Conservation (phyloP, 192 early-diverging fungal species). For the Mortierella claussenii region DNA sequence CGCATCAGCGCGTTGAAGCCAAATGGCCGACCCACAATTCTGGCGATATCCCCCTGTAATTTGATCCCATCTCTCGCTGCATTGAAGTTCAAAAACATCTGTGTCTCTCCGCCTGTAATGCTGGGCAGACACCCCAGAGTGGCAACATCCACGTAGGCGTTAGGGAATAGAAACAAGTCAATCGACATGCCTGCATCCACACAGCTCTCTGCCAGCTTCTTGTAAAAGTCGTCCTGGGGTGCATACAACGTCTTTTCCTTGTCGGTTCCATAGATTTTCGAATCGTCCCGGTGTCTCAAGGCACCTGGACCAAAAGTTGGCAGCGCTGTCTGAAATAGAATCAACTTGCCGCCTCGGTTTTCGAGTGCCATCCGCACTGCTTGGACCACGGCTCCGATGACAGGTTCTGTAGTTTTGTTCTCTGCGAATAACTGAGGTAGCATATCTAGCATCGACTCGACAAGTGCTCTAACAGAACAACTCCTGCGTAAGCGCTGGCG, state of each 20-base stretch:
- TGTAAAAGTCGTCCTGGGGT: slow-evolving; percentile 90
- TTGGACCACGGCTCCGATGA: slow-evolving; percentile 84
- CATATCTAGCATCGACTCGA: slow-evolving; percentile 84
- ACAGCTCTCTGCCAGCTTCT: slow-evolving; percentile 82
- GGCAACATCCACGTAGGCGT: slow-evolving; percentile 90
- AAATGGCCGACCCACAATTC: slow-evolving; percentile 77
- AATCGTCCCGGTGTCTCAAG: slow-evolving; percentile 87
- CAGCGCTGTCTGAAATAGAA: slow-evolving; percentile 85
- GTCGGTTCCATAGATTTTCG: slow-evolving; percentile 90
- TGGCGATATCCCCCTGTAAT: slow-evolving; percentile 78
- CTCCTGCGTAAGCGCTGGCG: not conserved
- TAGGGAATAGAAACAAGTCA: slow-evolving; percentile 93
- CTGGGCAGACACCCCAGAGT: slow-evolving; percentile 82
- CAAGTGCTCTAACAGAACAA: slow-evolving; percentile 62
- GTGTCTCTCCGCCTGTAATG: slow-evolving; percentile 89
- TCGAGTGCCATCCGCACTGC: slow-evolving; percentile 81
- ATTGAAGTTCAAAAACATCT: slow-evolving; percentile 87
- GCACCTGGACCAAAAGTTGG: slow-evolving; percentile 88
- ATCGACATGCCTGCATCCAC: slow-evolving; percentile 85
- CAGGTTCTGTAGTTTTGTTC: slow-evolving; percentile 78
- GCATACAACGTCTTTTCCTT: slow-evolving; percentile 90
- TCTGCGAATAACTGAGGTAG: slow-evolving; percentile 86
- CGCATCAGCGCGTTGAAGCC: slow-evolving; percentile 92
- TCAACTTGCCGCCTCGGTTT: slow-evolving; percentile 85
- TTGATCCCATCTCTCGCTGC: slow-evolving; percentile 72